Conservation (phyloP, 495 filamentous ascomycete species). For the Neurospora pannonica region DNA sequence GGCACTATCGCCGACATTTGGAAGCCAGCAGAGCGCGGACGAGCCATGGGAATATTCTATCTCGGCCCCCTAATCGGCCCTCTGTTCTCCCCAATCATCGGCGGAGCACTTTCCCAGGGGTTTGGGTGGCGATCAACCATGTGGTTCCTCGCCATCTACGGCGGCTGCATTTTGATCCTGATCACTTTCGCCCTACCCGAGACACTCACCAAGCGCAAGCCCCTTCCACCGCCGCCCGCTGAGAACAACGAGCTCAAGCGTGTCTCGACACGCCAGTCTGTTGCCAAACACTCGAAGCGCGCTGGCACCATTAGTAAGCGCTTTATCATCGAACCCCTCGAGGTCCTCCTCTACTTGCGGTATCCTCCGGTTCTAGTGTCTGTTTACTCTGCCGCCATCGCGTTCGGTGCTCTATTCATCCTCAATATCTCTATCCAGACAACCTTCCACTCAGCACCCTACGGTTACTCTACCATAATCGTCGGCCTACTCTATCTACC, state of each 20-base stretch:
- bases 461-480: slow-evolving; percentile 63
- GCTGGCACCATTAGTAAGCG: slow-evolving; percentile 49
- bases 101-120: slow-evolving; percentile 59
- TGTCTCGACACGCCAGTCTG: slow-evolving; percentile 53
- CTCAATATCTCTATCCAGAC: slow-evolving; percentile 78
- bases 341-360: slow-evolving; percentile 66
- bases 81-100: slow-evolving; percentile 76
- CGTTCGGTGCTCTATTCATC: slow-evolving; percentile 75
- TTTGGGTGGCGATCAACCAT: slow-evolving; percentile 79
- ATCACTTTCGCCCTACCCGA: slow-evolving; percentile 65
- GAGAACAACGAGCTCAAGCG: slow-evolving; percentile 32
- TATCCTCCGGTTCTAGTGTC: slow-evolving; percentile 72
- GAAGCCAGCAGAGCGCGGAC: slow-evolving; percentile 69
- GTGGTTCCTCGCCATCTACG: slow-evolving; percentile 80
- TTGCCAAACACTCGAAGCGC: slow-evolving; percentile 44
- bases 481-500: slow-evolving; percentile 80
- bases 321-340: slow-evolving; percentile 69
- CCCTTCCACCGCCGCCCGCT: neutral
- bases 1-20: slow-evolving; percentile 91
- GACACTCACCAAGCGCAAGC: slow-evolving; percentile 39
- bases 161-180: slow-evolving; percentile 51
- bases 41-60: slow-evolving; percentile 91
- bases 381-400: slow-evolving; percentile 73
- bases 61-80: slow-evolving; percentile 82
- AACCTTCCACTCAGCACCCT: slow-evolving; percentile 64